Conservation (phyloP, 345 rosid species). For the Sisymbrium altissimum region DNA sequence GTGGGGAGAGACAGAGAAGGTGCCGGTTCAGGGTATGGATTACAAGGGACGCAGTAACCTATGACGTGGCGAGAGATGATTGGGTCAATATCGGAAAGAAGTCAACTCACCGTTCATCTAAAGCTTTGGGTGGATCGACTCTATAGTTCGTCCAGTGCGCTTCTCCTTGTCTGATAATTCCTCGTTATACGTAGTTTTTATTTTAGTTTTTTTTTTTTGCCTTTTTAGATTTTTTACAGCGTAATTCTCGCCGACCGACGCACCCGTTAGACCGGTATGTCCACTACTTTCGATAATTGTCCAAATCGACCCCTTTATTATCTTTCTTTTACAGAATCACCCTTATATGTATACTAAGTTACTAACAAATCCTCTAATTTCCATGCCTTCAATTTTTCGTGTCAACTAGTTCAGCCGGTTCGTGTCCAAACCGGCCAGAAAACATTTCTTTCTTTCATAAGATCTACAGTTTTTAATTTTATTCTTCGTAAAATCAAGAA, state of each 20-base stretch:
- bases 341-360: not conserved
- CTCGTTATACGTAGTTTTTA: not conserved
- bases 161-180: constrained; percentile 34
- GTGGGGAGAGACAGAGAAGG: constrained; percentile 18
- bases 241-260: constrained; percentile 18
- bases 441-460: no score
- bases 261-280: constrained; percentile 17
- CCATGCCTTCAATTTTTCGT: not conserved
- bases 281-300: not conserved
- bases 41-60: constrained; percentile 28
- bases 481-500: no score
- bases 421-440: no score
- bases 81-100: constrained; percentile 13
- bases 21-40: constrained; percentile 38
- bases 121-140: constrained; percentile 16
- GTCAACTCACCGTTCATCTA: constrained; percentile 38
- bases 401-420: not conserved
- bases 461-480: no score
- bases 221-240: constrained; percentile 1
- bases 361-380: not conserved
- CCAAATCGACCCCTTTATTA: not conserved
- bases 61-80: constrained; percentile 32
- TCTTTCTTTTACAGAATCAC: not conserved
- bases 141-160: constrained; percentile 33
- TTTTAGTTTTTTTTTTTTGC: not conserved